Evolutionary conservation across 805 yeast genomes (phyloP).

Genomic region (Ogataea methylovora): DNA sequence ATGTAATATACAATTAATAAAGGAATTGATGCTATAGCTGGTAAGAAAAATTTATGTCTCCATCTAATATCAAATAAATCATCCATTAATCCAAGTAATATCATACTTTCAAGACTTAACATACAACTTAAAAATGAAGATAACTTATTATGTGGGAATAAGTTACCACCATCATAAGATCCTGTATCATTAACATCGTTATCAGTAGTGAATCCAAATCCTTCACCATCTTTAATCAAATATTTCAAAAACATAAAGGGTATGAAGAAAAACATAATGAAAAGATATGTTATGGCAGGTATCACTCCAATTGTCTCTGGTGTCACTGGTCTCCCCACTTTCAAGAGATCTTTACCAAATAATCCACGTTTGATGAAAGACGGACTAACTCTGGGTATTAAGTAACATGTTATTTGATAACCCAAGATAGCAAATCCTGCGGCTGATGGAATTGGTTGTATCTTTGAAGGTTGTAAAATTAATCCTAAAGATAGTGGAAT

Average conservation of each 20-base stretch:
- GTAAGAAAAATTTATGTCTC: conserved; percentile 95
- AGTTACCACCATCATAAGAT: not conserved
- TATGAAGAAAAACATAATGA: conserved; percentile 74
- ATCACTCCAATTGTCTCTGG: conserved; percentile 95
- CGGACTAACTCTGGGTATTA: conserved; percentile 64
- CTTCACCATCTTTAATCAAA: conserved; percentile 42
- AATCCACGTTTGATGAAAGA: conserved; percentile 73
- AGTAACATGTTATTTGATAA: conserved; percentile 44
- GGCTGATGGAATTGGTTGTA: conserved; percentile 49
- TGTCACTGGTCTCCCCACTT: conserved; percentile 60
- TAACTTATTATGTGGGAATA: conserved; percentile 73
- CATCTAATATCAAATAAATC: conserved; percentile 94
- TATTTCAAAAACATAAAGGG: conserved; percentile 83
- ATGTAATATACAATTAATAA: conserved; percentile 84
- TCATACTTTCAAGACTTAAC: conserved; percentile 74
- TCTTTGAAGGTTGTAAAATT: conserved; percentile 8
- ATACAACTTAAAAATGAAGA: conserved; percentile 84
- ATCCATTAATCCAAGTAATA: conserved; percentile 83
- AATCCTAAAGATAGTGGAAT: conserved; percentile 8
- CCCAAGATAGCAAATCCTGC: conserved; percentile 65
- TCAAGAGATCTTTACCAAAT: conserved; percentile 79
- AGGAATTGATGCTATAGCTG: conserved; percentile 92
- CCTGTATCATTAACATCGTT: not conserved
- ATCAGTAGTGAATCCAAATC: conserved; percentile 45
- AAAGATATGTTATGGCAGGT: conserved; percentile 71